Percentiles rank a stretch among this genome's conserved stretches.
Evolutionary conservation across 1,139 yeast species (phyloP).

Genomic region (Suhomyces maxii): DNA sequence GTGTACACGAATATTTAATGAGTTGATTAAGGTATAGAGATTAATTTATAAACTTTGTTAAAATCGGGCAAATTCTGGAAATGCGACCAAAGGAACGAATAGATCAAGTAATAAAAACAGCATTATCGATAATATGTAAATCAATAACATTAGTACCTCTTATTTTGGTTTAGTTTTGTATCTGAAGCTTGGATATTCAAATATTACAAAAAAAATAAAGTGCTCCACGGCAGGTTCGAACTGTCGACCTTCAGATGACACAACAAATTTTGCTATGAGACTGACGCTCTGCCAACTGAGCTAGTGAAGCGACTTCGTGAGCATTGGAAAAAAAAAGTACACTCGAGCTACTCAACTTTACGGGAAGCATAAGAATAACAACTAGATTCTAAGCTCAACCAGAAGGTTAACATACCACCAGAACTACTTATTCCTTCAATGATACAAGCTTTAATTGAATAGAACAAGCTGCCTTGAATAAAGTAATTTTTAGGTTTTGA

Average conservation of each 20-base stretch:
- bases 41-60: not conserved
- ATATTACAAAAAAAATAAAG: constrained; percentile 16
- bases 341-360: not conserved
- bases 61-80: too few species aligned
- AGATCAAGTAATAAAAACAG: not conserved
- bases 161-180: too few species aligned
- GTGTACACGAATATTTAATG: constrained; percentile 51
- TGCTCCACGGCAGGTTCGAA: constrained; percentile 59
- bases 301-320: constrained; percentile 40
- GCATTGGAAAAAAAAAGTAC: too few species aligned
- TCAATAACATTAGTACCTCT: too few species aligned
- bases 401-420: too few species aligned
- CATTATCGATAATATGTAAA: not conserved
- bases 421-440: too few species aligned
- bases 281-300: constrained; percentile 55
- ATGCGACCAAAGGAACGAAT: too few species aligned
- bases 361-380: too few species aligned
- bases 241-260: constrained; percentile 55
- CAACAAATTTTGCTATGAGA: constrained; percentile 36
- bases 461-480: too few species aligned
- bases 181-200: not conserved
- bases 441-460: too few species aligned
- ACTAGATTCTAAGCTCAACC: too few species aligned
- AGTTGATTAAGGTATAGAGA: not conserved
- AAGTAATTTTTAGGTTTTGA: too few species aligned